Conservation (phyloP, 306 rosid genomes). For the Quercus robur region DNA sequence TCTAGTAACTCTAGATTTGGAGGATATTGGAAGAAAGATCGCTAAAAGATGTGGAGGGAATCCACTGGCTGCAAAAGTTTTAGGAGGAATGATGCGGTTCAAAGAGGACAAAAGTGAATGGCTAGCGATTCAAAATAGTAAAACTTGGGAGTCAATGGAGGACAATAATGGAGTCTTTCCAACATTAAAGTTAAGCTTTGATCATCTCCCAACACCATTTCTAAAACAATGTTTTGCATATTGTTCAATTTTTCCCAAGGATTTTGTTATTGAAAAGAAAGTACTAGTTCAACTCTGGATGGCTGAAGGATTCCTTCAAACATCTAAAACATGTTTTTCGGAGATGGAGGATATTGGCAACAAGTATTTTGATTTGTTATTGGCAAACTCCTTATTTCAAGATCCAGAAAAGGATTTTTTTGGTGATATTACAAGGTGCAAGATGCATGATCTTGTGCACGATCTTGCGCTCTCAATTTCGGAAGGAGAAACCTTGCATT, state of each 20-base stretch:
- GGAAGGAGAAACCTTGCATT: neutral
- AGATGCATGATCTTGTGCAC: slow-evolving; percentile 29
- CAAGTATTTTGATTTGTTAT: neutral
- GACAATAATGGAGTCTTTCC: too few relatives aligned
- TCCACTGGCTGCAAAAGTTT: too few relatives aligned
- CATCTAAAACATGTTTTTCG: neutral
- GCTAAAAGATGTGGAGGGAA: too few relatives aligned
- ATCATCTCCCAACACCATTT: neutral
- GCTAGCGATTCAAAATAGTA: neutral
- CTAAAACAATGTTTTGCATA: slow-evolving; percentile 25
- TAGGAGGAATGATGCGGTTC: too few relatives aligned
- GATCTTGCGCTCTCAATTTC: slow-evolving; percentile 12
- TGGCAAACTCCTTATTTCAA: slow-evolving; percentile 14
- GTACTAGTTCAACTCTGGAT: neutral
- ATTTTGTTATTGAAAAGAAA: neutral
- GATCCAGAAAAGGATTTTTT: neutral
- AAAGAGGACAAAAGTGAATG: too few relatives aligned
- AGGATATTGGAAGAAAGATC: too few relatives aligned
- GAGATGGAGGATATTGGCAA: too few relatives aligned
- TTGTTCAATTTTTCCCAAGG: slow-evolving; percentile 14
- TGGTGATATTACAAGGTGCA: neutral
- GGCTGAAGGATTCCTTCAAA: slow-evolving; percentile 16
- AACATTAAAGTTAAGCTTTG: neutral
- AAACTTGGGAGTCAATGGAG: too few relatives aligned
- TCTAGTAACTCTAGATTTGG: too few relatives aligned